Percentiles rank a stretch among this genome's conserved stretches.
These are phyloP conservation scores for Nitzschia sp. DNA, from an alignment of 108 stramenopile genomes.

Conservation along the genomic window DNA sequence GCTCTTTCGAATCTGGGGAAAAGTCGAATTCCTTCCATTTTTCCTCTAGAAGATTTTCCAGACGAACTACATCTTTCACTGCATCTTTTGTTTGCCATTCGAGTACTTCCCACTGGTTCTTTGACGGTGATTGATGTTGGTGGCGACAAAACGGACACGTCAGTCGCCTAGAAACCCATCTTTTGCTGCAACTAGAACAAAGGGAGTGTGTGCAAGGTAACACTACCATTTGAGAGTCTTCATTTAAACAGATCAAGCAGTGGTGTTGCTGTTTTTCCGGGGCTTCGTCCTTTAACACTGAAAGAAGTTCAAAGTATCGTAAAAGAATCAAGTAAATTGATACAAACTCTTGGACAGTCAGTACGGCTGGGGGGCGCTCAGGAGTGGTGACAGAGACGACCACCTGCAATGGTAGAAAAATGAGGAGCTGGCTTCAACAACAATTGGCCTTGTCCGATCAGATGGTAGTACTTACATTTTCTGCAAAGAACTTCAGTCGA, in stretches of 20 bases:
- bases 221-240: slow-evolving; percentile 13
- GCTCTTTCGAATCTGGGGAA: background rate
- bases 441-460: background rate
- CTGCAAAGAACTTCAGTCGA: slow-evolving; percentile 9
- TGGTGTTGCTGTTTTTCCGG: background rate
- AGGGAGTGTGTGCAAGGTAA: slow-evolving; percentile 23
- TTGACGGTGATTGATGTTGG: background rate
- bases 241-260: slow-evolving; percentile 27
- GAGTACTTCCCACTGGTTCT: slow-evolving; percentile 3
- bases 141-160: slow-evolving; percentile 35
- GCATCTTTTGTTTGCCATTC: slow-evolving; percentile 13
- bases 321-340: background rate
- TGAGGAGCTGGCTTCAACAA: background rate
- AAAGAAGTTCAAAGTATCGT: background rate
- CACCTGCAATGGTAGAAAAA: background rate
- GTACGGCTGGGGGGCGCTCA: background rate
- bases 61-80: background rate
- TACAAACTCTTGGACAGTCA: slow-evolving; percentile 1
- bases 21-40: slow-evolving; percentile 3
- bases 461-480: slow-evolving; percentile 17
- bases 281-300: background rate
- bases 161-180: slow-evolving; percentile 26
- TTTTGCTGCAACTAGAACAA: slow-evolving; percentile 20
- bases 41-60: background rate
- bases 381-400: background rate